Evolutionary conservation across 2,329 filamentous ascomycete genomes (phyloP).

Genomic region (Ascochyta koolunga): DNA sequence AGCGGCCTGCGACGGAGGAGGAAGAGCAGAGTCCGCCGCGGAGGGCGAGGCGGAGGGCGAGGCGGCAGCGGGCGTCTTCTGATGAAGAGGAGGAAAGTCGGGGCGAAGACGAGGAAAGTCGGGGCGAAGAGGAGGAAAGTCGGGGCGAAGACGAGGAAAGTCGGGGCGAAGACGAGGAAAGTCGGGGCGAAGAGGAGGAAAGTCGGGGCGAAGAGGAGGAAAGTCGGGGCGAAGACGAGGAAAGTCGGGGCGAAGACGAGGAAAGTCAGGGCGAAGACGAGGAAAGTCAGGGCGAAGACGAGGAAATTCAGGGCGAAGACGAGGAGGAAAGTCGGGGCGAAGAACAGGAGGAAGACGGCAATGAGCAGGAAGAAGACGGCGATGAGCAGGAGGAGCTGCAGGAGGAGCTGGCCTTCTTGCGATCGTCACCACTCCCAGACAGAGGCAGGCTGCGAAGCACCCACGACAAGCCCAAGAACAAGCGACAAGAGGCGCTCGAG

Average conservation of each 20-base stretch:
- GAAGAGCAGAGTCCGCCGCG: conserved; percentile 8
- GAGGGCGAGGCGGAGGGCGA: conserved; percentile 27
- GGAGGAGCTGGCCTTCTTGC: conserved; percentile 54
- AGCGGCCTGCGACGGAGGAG: conserved; percentile 4
- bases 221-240: too few species aligned
- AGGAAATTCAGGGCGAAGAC: too few species aligned
- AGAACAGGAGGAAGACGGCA: conserved; percentile 48
- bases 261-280: too few species aligned
- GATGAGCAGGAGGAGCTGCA: conserved; percentile 49
- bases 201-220: conserved; percentile 31
- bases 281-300: too few species aligned
- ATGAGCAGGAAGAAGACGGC: conserved; percentile 4
- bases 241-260: too few species aligned
- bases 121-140: too few species aligned
- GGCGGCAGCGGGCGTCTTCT: conserved; percentile 22
- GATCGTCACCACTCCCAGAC: conserved; percentile 40
- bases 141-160: too few species aligned
- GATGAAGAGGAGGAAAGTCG: conserved; percentile 38
- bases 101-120: too few species aligned
- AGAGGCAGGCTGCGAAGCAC: conserved; percentile 33
- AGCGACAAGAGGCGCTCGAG: conserved; percentile 52
- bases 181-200: too few species aligned
- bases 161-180: too few species aligned
- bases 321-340: conserved; percentile 30
- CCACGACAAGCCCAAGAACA: conserved; percentile 38